These are phyloP conservation scores for Hanseniaspora gamundiae DNA, from an alignment of 1,139 yeast species.

Conservation along the genomic window DNA sequence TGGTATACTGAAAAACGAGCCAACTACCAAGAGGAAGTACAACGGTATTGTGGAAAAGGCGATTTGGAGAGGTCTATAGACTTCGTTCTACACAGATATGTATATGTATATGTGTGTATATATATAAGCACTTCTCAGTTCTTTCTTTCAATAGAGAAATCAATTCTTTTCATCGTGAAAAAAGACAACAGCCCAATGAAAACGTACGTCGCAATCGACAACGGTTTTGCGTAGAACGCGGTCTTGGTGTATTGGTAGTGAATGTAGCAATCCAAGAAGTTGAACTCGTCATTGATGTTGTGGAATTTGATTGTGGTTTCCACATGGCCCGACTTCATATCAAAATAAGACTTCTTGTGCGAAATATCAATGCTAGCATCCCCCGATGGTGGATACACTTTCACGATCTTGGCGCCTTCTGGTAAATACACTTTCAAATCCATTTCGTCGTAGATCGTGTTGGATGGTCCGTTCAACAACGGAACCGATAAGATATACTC, in stretches of 20 bases:
- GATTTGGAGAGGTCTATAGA: conserved; percentile 44
- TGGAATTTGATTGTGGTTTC: conserved; percentile 43
- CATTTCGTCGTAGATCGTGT: conserved; percentile 54
- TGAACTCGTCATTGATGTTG: conserved; percentile 62
- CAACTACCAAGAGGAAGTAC: conserved; percentile 27
- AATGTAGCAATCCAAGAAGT: conserved; percentile 43
- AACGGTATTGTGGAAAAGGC: conserved; percentile 45
- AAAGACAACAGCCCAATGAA: conserved; percentile 51
- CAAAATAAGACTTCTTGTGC: conserved; percentile 44
- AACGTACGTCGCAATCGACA: conserved; percentile 51
- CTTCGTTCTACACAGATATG: too few species aligned
- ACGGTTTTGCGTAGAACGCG: conserved; percentile 51
- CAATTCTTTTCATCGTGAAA: conserved; percentile 30
- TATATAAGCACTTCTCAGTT: not conserved
- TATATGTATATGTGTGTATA: not conserved
- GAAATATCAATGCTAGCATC: not conserved
- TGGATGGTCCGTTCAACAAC: conserved; percentile 58
- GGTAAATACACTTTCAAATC: conserved; percentile 64
- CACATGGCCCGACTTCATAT: conserved; percentile 67
- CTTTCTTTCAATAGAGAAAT: conserved; percentile 10
- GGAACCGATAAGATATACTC: conserved; percentile 59
- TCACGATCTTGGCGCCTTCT: conserved; percentile 64
- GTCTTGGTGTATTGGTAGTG: conserved; percentile 47
- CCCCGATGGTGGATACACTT: conserved; percentile 40
- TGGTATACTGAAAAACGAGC: conserved; percentile 39